These are phyloP conservation scores for Vigna unguiculata DNA, from an alignment of 306 rosid genomes.

Conservation along the genomic window DNA sequence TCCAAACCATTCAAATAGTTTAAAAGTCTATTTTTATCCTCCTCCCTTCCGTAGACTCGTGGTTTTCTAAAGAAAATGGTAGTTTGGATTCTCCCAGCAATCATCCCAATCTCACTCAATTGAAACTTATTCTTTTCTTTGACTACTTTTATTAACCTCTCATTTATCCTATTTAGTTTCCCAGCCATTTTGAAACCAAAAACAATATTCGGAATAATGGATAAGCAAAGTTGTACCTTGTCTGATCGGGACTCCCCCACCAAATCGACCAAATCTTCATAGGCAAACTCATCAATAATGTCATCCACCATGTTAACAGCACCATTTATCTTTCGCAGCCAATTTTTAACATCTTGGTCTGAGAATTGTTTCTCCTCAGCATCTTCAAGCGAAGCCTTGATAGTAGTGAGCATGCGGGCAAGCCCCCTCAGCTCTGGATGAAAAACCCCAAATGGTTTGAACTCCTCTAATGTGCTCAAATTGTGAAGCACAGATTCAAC, in stretches of 20 bases:
- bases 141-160: too few species aligned
- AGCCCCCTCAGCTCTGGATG: too few species aligned
- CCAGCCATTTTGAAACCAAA: neutral
- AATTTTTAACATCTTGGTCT: too few species aligned
- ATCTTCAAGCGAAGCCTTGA: too few species aligned
- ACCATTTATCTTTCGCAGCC: too few species aligned
- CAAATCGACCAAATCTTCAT: neutral
- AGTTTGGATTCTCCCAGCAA: neutral
- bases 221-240: conserved; percentile 26
- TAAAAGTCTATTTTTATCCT: neutral
- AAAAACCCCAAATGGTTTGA: too few species aligned
- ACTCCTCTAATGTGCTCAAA: too few species aligned
- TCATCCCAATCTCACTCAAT: neutral
- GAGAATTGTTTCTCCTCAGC: too few species aligned
- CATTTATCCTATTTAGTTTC: conserved; percentile 15
- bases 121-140: neutral
- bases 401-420: too few species aligned
- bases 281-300: too few species aligned
- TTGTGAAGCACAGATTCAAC: too few species aligned
- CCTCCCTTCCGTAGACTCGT: conserved; percentile 37
- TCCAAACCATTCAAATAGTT: conserved; percentile 15
- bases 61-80: neutral
- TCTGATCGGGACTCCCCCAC: neutral
- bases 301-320: too few species aligned
- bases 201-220: neutral